Evolutionary conservation across 2,329 filamentous ascomycete species (phyloP), one percentile per base, ranked within the genome.

Genomic region (Clonostachys chloroleuca): DNA sequence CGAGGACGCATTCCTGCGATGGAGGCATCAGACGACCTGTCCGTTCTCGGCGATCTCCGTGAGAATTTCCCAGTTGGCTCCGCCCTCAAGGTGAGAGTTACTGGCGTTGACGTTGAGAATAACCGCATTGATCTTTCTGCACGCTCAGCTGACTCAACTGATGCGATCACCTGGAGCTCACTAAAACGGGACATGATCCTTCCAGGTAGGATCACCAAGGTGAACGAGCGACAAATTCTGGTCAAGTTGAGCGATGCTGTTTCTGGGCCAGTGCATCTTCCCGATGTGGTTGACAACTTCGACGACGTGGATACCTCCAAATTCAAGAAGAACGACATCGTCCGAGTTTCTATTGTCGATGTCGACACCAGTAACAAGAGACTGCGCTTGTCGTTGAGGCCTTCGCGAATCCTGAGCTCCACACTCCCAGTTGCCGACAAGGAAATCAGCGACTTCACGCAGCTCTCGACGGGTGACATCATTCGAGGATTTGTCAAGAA

Each of bases 401-500:
- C 92, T 3, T 97, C 92, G 1, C 89, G 89, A 54, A 87, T 96
- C 39, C 73, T 97, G 52, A 95, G 89, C 68, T 96, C 92, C 2
- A 87, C 87, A 2, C 72, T 95, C 4, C 78, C 84, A 2, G 81
- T 96, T 42, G 83, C 84, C 59, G 94, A 99, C 62, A 82, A 79
- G 36, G 90, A 96, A 58, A 83, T 99, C 53, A 79, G 75, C 12
- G 80, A 80, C 16, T 68, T 84, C 42, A 73, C 81, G n/a, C 83
- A 95, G 54, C 61, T 99, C 34, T 82, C 85, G 48, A 70, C 83
- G 37, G 89, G 92, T 50, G 85, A 95, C 52, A 72, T 96, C 33
- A 75, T 95, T 13, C 87, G 94, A 47, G 95, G 95, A 4, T 97
- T 99, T 59, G 81, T 99, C 57, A 95, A 91, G 69, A 89, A 90